phyloP scores from a whole-genome alignment of 345 rosid genomes.

The Diplotaxis tenuifolia region DNA sequence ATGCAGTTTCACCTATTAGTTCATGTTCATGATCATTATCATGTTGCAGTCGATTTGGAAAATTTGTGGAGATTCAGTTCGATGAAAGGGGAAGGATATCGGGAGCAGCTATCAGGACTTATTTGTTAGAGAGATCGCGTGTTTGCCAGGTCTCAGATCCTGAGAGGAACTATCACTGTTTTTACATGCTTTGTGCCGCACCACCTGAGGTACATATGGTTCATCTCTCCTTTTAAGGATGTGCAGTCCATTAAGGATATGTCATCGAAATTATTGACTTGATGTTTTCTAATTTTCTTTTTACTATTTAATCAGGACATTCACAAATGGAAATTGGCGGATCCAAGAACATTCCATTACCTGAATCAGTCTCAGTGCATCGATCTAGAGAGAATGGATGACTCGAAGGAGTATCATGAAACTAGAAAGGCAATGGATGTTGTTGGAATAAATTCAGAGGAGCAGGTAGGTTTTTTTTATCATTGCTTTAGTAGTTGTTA shows the following conservation, averaged over 20 bases:
- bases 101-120: conserved; percentile 98
- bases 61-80: conserved; percentile 98
- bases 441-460: conserved; percentile 83
- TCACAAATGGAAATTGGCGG: conserved; percentile 67
- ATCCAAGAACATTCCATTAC: conserved; percentile 86
- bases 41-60: conserved; percentile 89
- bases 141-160: conserved; percentile 99
- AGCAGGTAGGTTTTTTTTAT: conserved; percentile 58
- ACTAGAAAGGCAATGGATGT: conserved; percentile 93
- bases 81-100: conserved; percentile 83
- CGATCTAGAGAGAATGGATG: conserved; percentile 80
- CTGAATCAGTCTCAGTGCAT: conserved; percentile 88
- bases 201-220: conserved; percentile 69
- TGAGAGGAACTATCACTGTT: conserved; percentile 98
- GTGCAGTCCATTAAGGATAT: conserved; percentile 9
- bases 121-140: conserved; percentile 94
- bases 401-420: conserved; percentile 72
- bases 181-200: conserved; percentile 99
- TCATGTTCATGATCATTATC: conserved; percentile 31
- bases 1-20: conserved; percentile 50
- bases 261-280: neutral
- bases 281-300: neutral
- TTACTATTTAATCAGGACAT: conserved; percentile 52
- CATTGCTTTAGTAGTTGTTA: neutral
- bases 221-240: neutral